phyloP scores from a whole-genome alignment of 176 grass and related monocot species.

The Bromus sterilis region DNA sequence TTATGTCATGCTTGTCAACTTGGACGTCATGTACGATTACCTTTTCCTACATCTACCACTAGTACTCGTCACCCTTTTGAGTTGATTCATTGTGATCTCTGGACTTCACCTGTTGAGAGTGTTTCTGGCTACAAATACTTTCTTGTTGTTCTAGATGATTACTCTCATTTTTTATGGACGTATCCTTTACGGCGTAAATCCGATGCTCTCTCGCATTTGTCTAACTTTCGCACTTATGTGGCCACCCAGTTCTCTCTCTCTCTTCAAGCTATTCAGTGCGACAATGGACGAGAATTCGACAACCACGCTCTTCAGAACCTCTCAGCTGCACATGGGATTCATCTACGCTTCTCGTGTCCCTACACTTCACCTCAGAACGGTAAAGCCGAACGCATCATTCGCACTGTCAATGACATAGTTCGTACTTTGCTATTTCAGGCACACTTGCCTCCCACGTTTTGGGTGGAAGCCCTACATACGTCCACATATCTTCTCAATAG shows the following conservation, averaged over 20 bases:
- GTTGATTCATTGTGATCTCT: background rate
- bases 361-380: background rate
- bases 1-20: background rate
- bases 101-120: background rate
- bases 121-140: background rate
- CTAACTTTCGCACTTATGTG: background rate
- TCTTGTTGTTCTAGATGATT: background rate
- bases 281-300: background rate
- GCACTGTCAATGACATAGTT: background rate
- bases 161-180: background rate
- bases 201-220: accelerated
- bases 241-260: background rate
- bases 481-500: too few species aligned
- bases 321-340: background rate
- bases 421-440: background rate
- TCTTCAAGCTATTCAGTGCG: background rate
- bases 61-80: background rate
- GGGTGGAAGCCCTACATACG: too few species aligned
- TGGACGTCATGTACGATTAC: background rate
- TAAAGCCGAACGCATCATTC: background rate
- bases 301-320: background rate
- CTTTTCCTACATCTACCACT: background rate
- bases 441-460: too few species aligned
- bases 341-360: background rate
- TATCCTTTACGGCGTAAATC: background rate